A percentile compares a stretch with the other conserved stretches of the same genome.
These are phyloP conservation scores for Hansenula anomala DNA, from an alignment of 1,139 yeast species.

Conservation along the genomic window DNA sequence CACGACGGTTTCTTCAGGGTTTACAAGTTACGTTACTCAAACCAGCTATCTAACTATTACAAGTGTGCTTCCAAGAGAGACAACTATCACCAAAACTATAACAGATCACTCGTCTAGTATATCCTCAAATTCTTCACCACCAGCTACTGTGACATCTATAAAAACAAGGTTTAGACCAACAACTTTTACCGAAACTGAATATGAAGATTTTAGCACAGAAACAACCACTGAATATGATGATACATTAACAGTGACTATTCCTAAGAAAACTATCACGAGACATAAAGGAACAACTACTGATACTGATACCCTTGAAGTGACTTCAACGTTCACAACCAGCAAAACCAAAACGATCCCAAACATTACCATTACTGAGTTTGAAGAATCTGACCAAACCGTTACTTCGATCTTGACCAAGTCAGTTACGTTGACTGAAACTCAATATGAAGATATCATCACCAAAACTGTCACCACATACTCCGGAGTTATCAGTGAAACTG, in stretches of 20 bases:
- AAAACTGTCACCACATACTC: slow-evolving; percentile 13
- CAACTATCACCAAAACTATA: slow-evolving; percentile 5
- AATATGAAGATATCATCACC: slow-evolving; percentile 12
- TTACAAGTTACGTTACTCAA: slow-evolving; percentile 3
- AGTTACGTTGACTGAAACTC: slow-evolving; percentile 11
- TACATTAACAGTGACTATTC: slow-evolving; percentile 8
- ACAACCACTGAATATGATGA: slow-evolving; percentile 10
- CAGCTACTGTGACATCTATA: slow-evolving; percentile 12
- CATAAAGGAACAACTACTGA: slow-evolving; percentile 11
- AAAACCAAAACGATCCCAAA: slow-evolving; percentile 16
- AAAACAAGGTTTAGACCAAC: slow-evolving; percentile 14
- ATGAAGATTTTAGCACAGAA: slow-evolving; percentile 11
- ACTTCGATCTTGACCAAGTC: slow-evolving; percentile 1
- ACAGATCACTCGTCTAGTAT: neutral
- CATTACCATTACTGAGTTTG: slow-evolving; percentile 15
- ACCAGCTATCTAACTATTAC: neutral
- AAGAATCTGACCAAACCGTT: slow-evolving; percentile 19
- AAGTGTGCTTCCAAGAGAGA: neutral
- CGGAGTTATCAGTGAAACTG: slow-evolving; percentile 17
- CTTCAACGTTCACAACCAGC: slow-evolving; percentile 8
- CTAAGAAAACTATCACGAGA: slow-evolving; percentile 12
- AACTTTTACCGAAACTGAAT: slow-evolving; percentile 11
- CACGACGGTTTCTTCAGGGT: slow-evolving; percentile 2
- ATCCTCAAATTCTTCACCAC: neutral
- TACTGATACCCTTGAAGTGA: slow-evolving; percentile 9